Conservation (phyloP, 192 early-diverging fungal genomes). For the Linnemannia hyalina region DNA sequence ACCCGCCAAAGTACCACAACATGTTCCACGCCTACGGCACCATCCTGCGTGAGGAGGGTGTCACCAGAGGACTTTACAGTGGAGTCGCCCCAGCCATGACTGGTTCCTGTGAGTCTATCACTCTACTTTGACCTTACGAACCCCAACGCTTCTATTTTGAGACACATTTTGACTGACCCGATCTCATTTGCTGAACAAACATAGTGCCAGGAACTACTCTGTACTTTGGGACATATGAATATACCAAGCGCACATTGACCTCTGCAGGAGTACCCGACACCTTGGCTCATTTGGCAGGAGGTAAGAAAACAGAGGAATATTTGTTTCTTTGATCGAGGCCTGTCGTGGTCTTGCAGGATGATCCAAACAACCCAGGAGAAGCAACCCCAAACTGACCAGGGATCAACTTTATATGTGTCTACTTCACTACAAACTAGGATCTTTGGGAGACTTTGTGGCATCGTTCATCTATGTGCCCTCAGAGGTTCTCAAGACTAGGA, state of each 20-base stretch:
- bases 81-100: conserved; percentile 71
- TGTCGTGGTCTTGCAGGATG: neutral
- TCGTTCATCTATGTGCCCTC: conserved; percentile 71
- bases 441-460: conserved; percentile 67
- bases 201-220: conserved; percentile 68
- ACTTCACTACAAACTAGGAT: conserved; percentile 25
- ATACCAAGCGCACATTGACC: conserved; percentile 66
- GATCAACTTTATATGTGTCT: neutral
- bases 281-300: conserved; percentile 67
- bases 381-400: neutral
- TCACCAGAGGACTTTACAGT: conserved; percentile 64
- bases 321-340: neutral
- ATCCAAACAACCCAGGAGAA: neutral
- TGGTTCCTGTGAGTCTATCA: conserved; percentile 48
- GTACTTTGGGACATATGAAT: conserved; percentile 72
- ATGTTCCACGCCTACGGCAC: conserved; percentile 69
- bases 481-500: conserved; percentile 79
- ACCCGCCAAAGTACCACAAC: conserved; percentile 65
- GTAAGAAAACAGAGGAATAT: conserved; percentile 7
- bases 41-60: conserved; percentile 67
- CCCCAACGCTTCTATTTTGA: no score
- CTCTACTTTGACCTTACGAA: neutral
- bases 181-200: neutral
- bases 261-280: conserved; percentile 64
- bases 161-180: neutral